phyloP scores from a whole-genome alignment of 106 monocot species.

The Phalaenopsis aphrodite region DNA sequence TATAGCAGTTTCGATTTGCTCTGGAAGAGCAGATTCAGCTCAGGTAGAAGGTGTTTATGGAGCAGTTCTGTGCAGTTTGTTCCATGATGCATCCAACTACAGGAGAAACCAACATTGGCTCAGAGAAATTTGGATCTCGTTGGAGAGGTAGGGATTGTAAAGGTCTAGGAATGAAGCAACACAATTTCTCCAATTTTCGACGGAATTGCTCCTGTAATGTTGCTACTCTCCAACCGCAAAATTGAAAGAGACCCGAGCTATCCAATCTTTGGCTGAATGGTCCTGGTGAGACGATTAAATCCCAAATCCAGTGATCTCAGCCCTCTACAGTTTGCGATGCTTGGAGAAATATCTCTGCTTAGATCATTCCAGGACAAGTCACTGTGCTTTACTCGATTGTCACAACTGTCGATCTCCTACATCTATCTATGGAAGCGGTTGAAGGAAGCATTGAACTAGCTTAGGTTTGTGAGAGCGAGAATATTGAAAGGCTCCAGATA shows the following conservation, averaged over 20 bases:
- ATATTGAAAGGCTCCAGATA: conserved; percentile 54
- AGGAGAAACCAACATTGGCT: conserved; percentile 38
- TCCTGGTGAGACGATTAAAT: conserved; percentile 16
- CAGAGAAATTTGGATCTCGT: conserved; percentile 52
- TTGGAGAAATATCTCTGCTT: conserved; percentile 27
- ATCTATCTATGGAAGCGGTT: conserved; percentile 53
- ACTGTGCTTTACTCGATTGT: conserved; percentile 32
- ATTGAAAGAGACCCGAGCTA: conserved; percentile 43
- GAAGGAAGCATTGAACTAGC: conserved; percentile 62
- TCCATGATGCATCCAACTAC: conserved; percentile 32
- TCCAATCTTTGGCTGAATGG: conserved; percentile 29
- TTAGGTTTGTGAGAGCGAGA: conserved; percentile 46
- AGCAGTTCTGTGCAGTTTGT: conserved; percentile 20
- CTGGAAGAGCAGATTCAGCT: too few species aligned
- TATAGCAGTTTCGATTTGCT: too few species aligned
- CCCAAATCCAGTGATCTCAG: conserved; percentile 30
- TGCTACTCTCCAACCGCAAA: conserved; percentile 45
- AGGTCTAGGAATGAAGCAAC: conserved; percentile 59
- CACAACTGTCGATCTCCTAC: conserved; percentile 31
- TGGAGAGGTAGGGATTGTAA: conserved; percentile 43
- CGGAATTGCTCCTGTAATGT: conserved; percentile 47
- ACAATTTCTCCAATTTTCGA: conserved; percentile 39
- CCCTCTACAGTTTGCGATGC: conserved; percentile 28
- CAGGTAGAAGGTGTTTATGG: too few species aligned
- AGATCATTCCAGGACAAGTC: conserved; percentile 58